A percentile compares a stretch with the other conserved stretches of the same genome.
These are phyloP conservation scores for Hippophae gyantsensis DNA, from an alignment of 306 rosid species.

Conservation along the genomic window DNA sequence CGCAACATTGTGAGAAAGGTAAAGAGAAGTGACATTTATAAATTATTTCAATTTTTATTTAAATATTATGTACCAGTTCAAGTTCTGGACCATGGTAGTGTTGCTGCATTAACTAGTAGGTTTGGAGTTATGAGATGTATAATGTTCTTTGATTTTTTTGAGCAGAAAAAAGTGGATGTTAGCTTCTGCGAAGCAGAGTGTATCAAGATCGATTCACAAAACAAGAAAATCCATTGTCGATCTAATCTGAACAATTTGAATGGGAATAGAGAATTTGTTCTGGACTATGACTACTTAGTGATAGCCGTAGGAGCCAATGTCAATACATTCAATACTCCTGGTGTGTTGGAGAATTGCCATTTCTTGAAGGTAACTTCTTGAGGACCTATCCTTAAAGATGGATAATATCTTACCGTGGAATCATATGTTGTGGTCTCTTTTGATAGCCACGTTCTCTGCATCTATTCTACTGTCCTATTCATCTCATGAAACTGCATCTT, in stretches of 20 bases:
- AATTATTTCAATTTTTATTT: neutral
- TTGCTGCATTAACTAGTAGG: conserved; percentile 1
- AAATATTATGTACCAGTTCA: too few relatives aligned
- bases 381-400: neutral
- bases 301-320: conserved; percentile 78
- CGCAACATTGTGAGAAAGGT: conserved; percentile 81
- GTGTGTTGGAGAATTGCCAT: conserved; percentile 85
- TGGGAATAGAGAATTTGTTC: conserved; percentile 55
- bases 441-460: neutral
- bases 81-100: too few relatives aligned
- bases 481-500: conserved; percentile 7
- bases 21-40: neutral
- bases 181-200: conserved; percentile 79
- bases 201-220: conserved; percentile 69
- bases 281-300: conserved; percentile 79
- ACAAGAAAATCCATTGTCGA: conserved; percentile 68
- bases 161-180: conserved; percentile 60
- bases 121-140: neutral
- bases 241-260: conserved; percentile 42
- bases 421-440: too few relatives aligned
- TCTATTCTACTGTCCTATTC: conserved; percentile 2
- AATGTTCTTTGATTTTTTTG: conserved; percentile 8
- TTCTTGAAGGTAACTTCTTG: conserved; percentile 64
- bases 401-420: too few relatives aligned
- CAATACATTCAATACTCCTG: conserved; percentile 95